These are phyloP conservation scores for Wickerhamiella dianesei DNA, from an alignment of 805 yeast species.

Conservation along the genomic window DNA sequence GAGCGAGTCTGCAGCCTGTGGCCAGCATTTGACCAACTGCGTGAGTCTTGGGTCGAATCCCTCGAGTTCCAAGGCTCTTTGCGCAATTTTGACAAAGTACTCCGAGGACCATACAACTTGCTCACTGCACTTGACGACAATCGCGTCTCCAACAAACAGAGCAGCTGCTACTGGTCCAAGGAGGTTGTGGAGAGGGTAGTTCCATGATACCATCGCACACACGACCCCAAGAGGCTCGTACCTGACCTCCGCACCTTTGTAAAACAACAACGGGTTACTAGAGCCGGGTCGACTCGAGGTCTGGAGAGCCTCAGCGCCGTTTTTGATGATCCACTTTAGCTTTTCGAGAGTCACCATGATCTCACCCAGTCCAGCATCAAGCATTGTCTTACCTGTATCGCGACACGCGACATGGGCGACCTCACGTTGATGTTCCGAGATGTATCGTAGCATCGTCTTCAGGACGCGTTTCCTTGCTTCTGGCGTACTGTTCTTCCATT, in stretches of 20 bases:
- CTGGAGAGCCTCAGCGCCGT: constrained; percentile 62
- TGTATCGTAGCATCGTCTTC: constrained; percentile 53
- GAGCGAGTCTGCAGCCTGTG: constrained; percentile 74
- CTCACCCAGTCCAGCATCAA: constrained; percentile 86
- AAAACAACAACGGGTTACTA: constrained; percentile 66
- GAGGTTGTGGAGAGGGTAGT: constrained; percentile 89
- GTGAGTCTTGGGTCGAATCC: constrained; percentile 71
- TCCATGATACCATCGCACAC: constrained; percentile 90
- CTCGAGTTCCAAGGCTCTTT: constrained; percentile 55
- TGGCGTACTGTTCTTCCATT: constrained; percentile 36
- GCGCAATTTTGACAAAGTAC: constrained; percentile 60
- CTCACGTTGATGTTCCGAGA: constrained; percentile 68
- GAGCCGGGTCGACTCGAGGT: constrained; percentile 79
- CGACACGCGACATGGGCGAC: constrained; percentile 89
- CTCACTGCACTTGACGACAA: constrained; percentile 88
- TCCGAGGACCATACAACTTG: constrained; percentile 90
- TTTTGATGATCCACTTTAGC: constrained; percentile 71
- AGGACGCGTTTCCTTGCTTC: constrained; percentile 59
- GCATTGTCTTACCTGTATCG: constrained; percentile 90
- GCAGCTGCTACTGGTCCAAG: constrained; percentile 88
- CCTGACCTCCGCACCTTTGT: constrained; percentile 85
- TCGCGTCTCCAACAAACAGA: constrained; percentile 80
- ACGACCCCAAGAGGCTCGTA: constrained; percentile 89
- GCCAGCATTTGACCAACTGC: constrained; percentile 80
- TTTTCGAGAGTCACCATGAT: constrained; percentile 91